These are phyloP conservation scores for Styphnolobium japonicum DNA, from an alignment of 306 rosid genomes.

Conservation along the genomic window DNA sequence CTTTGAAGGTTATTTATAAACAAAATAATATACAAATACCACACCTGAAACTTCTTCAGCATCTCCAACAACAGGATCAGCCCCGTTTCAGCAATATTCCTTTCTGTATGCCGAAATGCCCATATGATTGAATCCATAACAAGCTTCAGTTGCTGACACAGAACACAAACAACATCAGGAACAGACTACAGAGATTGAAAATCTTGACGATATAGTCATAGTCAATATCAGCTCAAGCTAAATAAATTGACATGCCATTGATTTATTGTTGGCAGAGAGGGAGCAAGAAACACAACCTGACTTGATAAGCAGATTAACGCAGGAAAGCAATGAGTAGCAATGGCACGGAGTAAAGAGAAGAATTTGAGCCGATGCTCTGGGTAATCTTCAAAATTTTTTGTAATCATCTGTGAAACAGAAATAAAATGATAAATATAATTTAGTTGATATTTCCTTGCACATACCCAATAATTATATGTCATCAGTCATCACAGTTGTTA, in stretches of 20 bases:
- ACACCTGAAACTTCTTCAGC: conserved; percentile 90
- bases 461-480: background rate
- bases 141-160: conserved; percentile 88
- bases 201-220: background rate
- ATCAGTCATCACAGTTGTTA: background rate
- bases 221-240: background rate
- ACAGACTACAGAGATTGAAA: background rate
- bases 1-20: background rate
- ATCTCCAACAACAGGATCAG: conserved; percentile 73
- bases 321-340: conserved; percentile 90
- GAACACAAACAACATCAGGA: conserved; percentile 17
- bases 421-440: background rate
- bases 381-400: conserved; percentile 91
- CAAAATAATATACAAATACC: background rate
- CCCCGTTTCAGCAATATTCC: conserved; percentile 96
- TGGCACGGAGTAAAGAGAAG: conserved; percentile 93
- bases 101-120: conserved; percentile 98
- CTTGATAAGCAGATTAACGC: conserved; percentile 84
- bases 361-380: conserved; percentile 98
- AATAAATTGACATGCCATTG: background rate
- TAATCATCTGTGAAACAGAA: conserved; percentile 68
- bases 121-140: conserved; percentile 97
- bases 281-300: conserved; percentile 56
- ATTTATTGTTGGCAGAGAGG: background rate
- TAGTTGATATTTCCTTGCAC: background rate